These are phyloP conservation scores for Fusarium setosum DNA, from an alignment of 2,329 filamentous ascomycete species.

Conservation along the genomic window DNA sequence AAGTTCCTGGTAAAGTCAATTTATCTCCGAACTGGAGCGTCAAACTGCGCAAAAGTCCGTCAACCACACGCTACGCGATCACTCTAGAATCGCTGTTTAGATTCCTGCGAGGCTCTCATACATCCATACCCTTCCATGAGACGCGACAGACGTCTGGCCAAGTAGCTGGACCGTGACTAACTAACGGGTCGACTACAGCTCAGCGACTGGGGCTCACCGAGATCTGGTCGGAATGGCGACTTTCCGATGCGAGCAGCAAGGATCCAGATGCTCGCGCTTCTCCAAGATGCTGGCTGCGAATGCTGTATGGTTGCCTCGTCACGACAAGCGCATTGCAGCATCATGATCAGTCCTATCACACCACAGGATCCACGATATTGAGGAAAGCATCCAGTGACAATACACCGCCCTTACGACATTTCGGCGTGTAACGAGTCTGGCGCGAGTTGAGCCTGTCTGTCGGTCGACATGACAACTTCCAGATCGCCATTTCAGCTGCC, in stretches of 20 bases:
- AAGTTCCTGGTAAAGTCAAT: background rate
- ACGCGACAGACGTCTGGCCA: background rate
- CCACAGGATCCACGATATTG: background rate
- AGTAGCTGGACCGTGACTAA: background rate
- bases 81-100: background rate
- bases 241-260: constrained; percentile 1
- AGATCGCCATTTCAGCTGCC: constrained; percentile 24
- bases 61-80: background rate
- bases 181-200: background rate
- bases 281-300: background rate
- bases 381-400: constrained; percentile 5
- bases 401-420: constrained; percentile 7
- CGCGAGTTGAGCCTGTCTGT: background rate
- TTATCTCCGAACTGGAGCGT: background rate
- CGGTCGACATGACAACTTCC: background rate
- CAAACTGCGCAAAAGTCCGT: background rate
- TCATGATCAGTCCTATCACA: background rate
- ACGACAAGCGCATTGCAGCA: background rate
- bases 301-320: background rate
- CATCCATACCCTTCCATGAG: background rate
- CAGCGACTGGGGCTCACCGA: constrained; percentile 1
- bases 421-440: background rate
- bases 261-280: background rate
- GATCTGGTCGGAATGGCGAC: background rate
- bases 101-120: background rate